A percentile compares a stretch with the other conserved stretches of the same genome.
These are phyloP conservation scores for Porogramme epimiltina DNA, from an alignment of 1,284 basidiomycete species.

Conservation along the genomic window DNA sequence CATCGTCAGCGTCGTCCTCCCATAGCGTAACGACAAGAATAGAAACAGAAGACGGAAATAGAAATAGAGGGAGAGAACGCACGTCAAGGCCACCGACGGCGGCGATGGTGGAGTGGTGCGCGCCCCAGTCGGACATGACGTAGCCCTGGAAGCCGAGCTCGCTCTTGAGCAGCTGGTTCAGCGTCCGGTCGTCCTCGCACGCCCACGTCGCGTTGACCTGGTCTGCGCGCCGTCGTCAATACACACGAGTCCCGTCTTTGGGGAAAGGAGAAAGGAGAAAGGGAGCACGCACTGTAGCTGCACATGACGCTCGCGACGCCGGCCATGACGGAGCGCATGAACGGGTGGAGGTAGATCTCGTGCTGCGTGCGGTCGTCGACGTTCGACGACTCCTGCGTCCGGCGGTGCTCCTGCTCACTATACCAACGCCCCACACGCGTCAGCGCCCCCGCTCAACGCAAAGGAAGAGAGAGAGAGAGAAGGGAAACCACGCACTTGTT, in stretches of 20 bases:
- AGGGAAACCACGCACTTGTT: slow-evolving; percentile 67
- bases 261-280: no score
- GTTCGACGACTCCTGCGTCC: slow-evolving; percentile 58
- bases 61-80: no score
- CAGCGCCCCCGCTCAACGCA: neutral
- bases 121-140: slow-evolving; percentile 73
- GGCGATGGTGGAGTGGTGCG: slow-evolving; percentile 55
- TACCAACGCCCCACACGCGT: no score
- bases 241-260: slow-evolving; percentile 15
- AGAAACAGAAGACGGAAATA: neutral
- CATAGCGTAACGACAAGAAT: neutral
- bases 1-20: neutral
- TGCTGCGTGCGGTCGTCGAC: slow-evolving; percentile 80
- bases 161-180: slow-evolving; percentile 80
- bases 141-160: slow-evolving; percentile 83
- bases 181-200: slow-evolving; percentile 74
- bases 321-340: slow-evolving; percentile 73
- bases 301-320: slow-evolving; percentile 82
- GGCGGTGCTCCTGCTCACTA: slow-evolving; percentile 69
- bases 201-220: slow-evolving; percentile 78
- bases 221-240: slow-evolving; percentile 38
- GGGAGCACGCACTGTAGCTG: slow-evolving; percentile 50
- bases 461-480: neutral
- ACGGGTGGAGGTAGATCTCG: slow-evolving; percentile 74
- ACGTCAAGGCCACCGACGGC: slow-evolving; percentile 72